A percentile compares a stretch with the other conserved stretches of the same genome.
These are phyloP conservation scores for Ustilago bromivora DNA, from an alignment of 1,284 basidiomycete species.

Conservation along the genomic window DNA sequence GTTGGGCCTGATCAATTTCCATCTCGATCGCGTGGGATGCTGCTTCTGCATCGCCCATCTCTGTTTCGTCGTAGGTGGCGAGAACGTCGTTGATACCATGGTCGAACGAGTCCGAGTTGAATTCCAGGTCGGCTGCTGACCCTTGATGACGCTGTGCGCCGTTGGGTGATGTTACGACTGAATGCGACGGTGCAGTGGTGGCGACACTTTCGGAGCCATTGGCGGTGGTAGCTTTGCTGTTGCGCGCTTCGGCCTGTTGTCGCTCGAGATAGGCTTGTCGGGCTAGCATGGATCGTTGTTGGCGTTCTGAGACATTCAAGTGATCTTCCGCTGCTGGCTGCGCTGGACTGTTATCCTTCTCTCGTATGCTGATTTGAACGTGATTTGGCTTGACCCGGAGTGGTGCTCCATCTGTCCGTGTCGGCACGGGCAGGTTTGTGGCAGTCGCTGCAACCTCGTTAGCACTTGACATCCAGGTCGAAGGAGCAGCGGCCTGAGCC, in stretches of 20 bases:
- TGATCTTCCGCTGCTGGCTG: slow-evolving; percentile 12
- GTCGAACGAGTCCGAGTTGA: slow-evolving; percentile 43
- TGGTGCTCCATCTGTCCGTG: slow-evolving; percentile 5
- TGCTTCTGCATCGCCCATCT: slow-evolving; percentile 42
- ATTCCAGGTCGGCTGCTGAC: slow-evolving; percentile 19
- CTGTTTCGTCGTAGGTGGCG: slow-evolving; percentile 40
- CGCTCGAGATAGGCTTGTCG: slow-evolving; percentile 41
- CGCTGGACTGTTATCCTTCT: not conserved
- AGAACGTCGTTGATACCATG: slow-evolving; percentile 35
- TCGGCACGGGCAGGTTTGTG: not conserved
- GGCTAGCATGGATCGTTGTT: slow-evolving; percentile 41
- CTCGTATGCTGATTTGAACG: not conserved
- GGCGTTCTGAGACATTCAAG: slow-evolving; percentile 15
- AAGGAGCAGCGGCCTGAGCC: not conserved
- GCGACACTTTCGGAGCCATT: not conserved
- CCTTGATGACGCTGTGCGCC: not conserved
- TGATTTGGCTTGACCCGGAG: not conserved
- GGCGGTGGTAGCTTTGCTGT: not conserved
- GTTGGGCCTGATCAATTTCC: slow-evolving; percentile 31
- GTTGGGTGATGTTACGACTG: slow-evolving; percentile 7
- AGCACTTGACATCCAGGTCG: no score
- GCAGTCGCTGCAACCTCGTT: not conserved
- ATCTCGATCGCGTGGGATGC: slow-evolving; percentile 43
- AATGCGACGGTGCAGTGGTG: slow-evolving; percentile 3
- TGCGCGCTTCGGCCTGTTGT: slow-evolving; percentile 27